phyloP scores from a whole-genome alignment of 1,284 basidiomycete species.

The Austroboletus niveus region DNA sequence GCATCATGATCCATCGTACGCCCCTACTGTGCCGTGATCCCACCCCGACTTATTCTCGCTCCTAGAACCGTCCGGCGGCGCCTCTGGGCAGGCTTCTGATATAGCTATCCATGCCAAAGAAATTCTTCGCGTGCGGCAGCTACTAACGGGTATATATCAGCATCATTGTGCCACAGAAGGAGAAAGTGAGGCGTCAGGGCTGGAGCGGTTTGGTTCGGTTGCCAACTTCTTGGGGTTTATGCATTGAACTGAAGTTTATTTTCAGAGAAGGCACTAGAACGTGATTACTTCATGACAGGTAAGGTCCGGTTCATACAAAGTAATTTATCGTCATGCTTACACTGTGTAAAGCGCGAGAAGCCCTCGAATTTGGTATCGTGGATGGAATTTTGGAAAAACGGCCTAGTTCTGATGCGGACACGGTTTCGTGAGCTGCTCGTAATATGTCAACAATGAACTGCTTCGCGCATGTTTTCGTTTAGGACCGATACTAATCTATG shows the following conservation, averaged over 20 bases:
- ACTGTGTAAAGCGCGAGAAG: slow-evolving; percentile 66
- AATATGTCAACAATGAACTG: slow-evolving; percentile 9
- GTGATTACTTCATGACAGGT: slow-evolving; percentile 95
- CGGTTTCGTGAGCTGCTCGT: slow-evolving; percentile 21
- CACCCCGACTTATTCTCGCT: slow-evolving; percentile 8
- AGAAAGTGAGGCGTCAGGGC: slow-evolving; percentile 63
- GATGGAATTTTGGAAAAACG: slow-evolving; percentile 83
- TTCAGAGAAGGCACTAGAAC: slow-evolving; percentile 81
- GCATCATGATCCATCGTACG: slow-evolving; percentile 96
- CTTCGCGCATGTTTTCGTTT: slow-evolving; percentile 12
- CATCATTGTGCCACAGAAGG: slow-evolving; percentile 67
- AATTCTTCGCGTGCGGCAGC: slow-evolving; percentile 81
- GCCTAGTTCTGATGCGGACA: slow-evolving; percentile 43
- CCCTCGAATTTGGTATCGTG: slow-evolving; percentile 86
- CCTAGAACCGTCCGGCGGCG: slow-evolving; percentile 90
- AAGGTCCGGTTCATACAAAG: slow-evolving; percentile 25
- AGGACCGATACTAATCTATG: background rate
- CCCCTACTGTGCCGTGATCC: slow-evolving; percentile 18
- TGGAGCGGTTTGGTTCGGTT: slow-evolving; percentile 74
- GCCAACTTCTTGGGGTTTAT: slow-evolving; percentile 8
- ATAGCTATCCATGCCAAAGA: slow-evolving; percentile 94
- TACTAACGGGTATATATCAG: slow-evolving; percentile 84
- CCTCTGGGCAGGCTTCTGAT: slow-evolving; percentile 89
- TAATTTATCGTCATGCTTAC: slow-evolving; percentile 20
- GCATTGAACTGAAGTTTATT: slow-evolving; percentile 17